A percentile compares a stretch with the other conserved stretches of the same genome.
These are phyloP conservation scores for Pestalotiopsis sp. DNA, from an alignment of 2,329 filamentous ascomycete genomes.

Conservation along the genomic window DNA sequence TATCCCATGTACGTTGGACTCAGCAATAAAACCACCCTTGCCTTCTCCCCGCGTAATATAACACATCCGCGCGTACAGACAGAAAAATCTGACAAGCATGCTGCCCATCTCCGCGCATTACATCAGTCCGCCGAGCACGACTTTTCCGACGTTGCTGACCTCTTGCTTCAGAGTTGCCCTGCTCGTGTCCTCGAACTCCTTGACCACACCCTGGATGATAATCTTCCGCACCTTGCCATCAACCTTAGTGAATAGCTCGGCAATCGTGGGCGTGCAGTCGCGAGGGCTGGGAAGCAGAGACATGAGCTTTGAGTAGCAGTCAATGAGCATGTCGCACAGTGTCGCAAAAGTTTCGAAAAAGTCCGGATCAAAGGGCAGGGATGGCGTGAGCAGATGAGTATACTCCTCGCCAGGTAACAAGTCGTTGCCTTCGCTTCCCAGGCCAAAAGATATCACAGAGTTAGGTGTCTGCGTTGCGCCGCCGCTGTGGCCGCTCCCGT, in stretches of 20 bases:
- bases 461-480: constrained; percentile 36
- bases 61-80: not conserved
- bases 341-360: constrained; percentile 97
- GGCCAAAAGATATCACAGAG: constrained; percentile 55
- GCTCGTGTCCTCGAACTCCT: constrained; percentile 91
- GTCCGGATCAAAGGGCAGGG: constrained; percentile 92
- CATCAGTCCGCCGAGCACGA: constrained; percentile 87
- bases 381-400: constrained; percentile 84
- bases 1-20: not conserved
- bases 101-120: constrained; percentile 26
- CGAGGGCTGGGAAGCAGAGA: constrained; percentile 75
- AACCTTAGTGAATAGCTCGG: constrained; percentile 87
- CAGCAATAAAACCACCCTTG: not conserved
- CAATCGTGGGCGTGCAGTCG: constrained; percentile 70
- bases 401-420: constrained; percentile 85
- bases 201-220: constrained; percentile 81
- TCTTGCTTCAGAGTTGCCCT: constrained; percentile 77
- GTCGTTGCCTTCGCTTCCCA: constrained; percentile 62
- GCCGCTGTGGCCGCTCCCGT: constrained; percentile 18
- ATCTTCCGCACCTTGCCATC: constrained; percentile 87
- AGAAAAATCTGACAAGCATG: not conserved
- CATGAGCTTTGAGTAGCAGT: constrained; percentile 83
- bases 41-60: not conserved
- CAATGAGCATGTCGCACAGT: constrained; percentile 91
- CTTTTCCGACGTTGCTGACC: constrained; percentile 81